These are phyloP conservation scores for Wickerhamomyces chaumierensis DNA, from an alignment of 805 yeast genomes.

Conservation along the genomic window DNA sequence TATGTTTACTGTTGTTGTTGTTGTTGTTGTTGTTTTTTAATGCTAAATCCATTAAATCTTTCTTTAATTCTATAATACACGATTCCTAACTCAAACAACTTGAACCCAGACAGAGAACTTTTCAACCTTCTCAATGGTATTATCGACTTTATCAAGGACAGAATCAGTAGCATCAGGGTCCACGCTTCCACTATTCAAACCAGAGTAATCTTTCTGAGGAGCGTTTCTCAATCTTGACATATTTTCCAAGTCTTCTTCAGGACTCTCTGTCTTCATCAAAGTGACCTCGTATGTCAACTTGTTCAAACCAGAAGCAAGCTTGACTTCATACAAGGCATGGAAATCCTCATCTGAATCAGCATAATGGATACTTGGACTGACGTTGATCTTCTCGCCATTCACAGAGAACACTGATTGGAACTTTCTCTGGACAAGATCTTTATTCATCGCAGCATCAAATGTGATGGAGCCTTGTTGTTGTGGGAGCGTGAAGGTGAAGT, in stretches of 20 bases:
- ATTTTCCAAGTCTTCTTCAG: background rate
- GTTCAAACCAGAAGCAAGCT: conserved; percentile 35
- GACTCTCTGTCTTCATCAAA: background rate
- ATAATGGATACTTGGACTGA: conserved; percentile 32
- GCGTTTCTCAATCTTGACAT: background rate
- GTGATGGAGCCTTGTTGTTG: conserved; percentile 34
- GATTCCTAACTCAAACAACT: background rate
- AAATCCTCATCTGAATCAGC: conserved; percentile 18
- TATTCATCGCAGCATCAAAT: conserved; percentile 32
- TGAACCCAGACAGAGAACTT: background rate
- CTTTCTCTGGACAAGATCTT: conserved; percentile 25
- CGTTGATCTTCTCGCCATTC: conserved; percentile 33
- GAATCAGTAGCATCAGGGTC: too few species aligned
- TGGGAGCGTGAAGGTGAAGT: conserved; percentile 33
- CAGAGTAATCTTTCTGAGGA: background rate
- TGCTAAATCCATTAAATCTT: too few species aligned
- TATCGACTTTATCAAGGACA: too few species aligned
- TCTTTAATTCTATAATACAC: too few species aligned
- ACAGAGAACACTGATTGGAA: conserved; percentile 27
- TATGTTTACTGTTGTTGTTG: too few species aligned
- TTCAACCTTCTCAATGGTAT: background rate
- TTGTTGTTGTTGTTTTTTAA: too few species aligned
- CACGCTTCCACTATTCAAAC: background rate
- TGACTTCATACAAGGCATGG: conserved; percentile 31
- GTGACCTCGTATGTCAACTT: conserved; percentile 27